These are phyloP conservation scores for Letharia columbiana DNA, from an alignment of 495 filamentous ascomycete species.

Conservation along the genomic window DNA sequence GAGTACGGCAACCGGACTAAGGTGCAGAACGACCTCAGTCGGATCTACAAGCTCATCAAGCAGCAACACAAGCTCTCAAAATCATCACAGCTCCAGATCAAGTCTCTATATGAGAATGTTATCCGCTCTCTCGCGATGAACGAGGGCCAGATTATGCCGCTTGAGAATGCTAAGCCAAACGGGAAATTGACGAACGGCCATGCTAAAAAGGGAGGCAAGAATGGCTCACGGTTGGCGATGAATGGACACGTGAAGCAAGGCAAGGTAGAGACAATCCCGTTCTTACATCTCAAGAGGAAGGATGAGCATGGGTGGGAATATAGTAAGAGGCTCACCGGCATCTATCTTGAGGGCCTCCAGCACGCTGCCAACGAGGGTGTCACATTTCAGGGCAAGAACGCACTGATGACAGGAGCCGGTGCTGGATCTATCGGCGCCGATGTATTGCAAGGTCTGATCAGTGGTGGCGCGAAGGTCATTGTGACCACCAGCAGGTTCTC, in stretches of 20 bases:
- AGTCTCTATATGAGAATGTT: conserved; percentile 84
- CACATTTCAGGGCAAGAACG: conserved; percentile 90
- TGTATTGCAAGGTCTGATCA: conserved; percentile 91
- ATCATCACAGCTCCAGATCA: conserved; percentile 89
- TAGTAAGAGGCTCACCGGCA: conserved; percentile 90
- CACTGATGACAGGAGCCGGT: conserved; percentile 96
- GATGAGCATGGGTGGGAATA: conserved; percentile 95
- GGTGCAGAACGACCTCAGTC: conserved; percentile 88
- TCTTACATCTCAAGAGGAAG: conserved; percentile 95
- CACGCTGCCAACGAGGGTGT: conserved; percentile 78
- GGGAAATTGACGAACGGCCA: conserved; percentile 44
- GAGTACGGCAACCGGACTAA: conserved; percentile 98
- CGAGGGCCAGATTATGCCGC: conserved; percentile 89
- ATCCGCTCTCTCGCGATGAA: conserved; percentile 92
- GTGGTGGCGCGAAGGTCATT: conserved; percentile 89
- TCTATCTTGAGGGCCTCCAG: conserved; percentile 87
- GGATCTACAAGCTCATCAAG: conserved; percentile 94
- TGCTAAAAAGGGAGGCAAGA: conserved; percentile 56
- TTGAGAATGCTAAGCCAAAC: conserved; percentile 59
- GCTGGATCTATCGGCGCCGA: conserved; percentile 98
- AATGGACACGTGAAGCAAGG: conserved; percentile 59
- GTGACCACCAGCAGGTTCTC: conserved; percentile 97
- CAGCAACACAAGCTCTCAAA: conserved; percentile 96
- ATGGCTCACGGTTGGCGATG: conserved; percentile 39
- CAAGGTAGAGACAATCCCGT: conserved; percentile 95